A percentile compares a stretch with the other conserved stretches of the same genome.
These are phyloP conservation scores for Tetrapisispora iriomotensis DNA, from an alignment of 805 yeast species.

Conservation along the genomic window DNA sequence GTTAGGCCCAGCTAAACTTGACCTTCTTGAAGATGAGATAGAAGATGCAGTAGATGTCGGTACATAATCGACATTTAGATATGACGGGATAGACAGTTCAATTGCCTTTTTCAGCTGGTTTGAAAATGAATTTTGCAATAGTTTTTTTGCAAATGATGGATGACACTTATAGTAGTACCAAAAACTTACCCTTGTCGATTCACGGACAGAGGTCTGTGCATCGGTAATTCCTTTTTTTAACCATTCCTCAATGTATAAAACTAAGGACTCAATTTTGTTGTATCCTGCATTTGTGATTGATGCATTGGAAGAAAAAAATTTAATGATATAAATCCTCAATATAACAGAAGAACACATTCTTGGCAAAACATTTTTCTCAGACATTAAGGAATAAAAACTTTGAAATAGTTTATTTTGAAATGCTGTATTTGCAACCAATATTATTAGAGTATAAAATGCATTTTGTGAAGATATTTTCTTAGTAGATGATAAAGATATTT, in stretches of 20 bases:
- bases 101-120: slow-evolving; percentile 41
- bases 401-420: slow-evolving; percentile 43
- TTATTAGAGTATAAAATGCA: slow-evolving; percentile 33
- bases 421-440: slow-evolving; percentile 42
- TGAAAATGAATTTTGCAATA: slow-evolving; percentile 25
- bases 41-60: slow-evolving; percentile 8
- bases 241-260: slow-evolving; percentile 35
- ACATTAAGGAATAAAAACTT: slow-evolving; percentile 41
- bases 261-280: slow-evolving; percentile 27
- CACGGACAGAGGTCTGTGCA: slow-evolving; percentile 74
- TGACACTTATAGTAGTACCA: slow-evolving; percentile 57
- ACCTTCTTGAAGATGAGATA: slow-evolving; percentile 37
- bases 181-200: slow-evolving; percentile 57
- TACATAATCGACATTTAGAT: slow-evolving; percentile 19
- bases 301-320: slow-evolving; percentile 32
- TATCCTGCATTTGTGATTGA: background rate
- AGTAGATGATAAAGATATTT: slow-evolving; percentile 30
- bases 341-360: slow-evolving; percentile 61
- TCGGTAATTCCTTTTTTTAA: slow-evolving; percentile 58
- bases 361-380: slow-evolving; percentile 65
- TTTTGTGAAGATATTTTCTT: slow-evolving; percentile 31
- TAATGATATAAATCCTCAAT: slow-evolving; percentile 51
- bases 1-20: slow-evolving; percentile 16
- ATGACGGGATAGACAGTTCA: slow-evolving; percentile 46
- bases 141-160: slow-evolving; percentile 40